Evolutionary conservation across 176 grass and related monocot species (phyloP), one percentile per base, ranked within the genome.

Genomic region (Ensete ventricosum): DNA sequence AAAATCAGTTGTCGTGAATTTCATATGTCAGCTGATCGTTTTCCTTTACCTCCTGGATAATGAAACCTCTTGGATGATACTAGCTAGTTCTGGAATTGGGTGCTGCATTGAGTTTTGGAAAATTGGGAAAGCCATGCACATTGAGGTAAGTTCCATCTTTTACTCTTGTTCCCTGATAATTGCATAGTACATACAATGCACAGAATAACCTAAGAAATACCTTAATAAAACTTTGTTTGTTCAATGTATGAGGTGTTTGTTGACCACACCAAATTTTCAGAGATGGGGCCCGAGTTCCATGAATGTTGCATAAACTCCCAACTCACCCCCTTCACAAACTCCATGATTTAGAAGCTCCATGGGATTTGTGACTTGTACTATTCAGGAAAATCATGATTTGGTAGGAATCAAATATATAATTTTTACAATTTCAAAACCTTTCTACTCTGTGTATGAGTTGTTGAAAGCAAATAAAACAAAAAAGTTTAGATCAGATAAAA

Each of bases 51-150:
- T 99, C 59, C 86, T 99, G 73, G 96, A 99, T 81, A 99, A 99
- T 83, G 96, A 99, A 21, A 99, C 96, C 77, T 99, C 96, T 55
- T 99, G 96, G 96, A 99, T 99, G 96, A 99, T 99, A 76, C 96
- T 99, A 76, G 80, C 83, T 55, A 99, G 96, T 79, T 91, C 91
- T 82, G 96, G 90, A 67, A 75, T 99, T 83, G 96, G 96, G 55
- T 83, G 90, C 52, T 99, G 96, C 84, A 99, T 99, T 66, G 96
- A 99, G 78, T 99, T 99, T 69, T 99, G 96, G 96, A 99, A 99
- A 86, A 99, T 99, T 1, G 96, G 96, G 69, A 99, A 99, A 86
- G 96, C 96, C 9, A 99, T 99, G 96, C 96, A 99, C 71, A 72
- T 99, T 51, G 96, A 88, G 86, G 96, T 99, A 89, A 76, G 23